phyloP scores from a whole-genome alignment of 2,329 filamentous ascomycete species.

The Alternaria ethzedia region DNA sequence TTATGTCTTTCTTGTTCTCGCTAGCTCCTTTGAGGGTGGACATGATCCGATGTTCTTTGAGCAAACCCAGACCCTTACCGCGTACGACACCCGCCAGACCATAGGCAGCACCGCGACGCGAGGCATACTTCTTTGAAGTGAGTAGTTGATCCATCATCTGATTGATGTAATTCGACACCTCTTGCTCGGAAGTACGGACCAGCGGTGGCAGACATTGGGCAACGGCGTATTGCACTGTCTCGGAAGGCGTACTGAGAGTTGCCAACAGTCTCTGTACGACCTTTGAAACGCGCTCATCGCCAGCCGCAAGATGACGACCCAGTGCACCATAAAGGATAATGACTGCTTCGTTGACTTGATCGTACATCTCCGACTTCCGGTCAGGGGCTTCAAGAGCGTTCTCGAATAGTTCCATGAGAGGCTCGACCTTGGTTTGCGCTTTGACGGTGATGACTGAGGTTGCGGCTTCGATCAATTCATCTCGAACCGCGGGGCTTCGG shows the following conservation, averaged over 20 bases:
- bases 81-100: slow-evolving; percentile 88
- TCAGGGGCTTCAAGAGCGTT: slow-evolving; percentile 84
- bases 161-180: slow-evolving; percentile 79
- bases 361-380: slow-evolving; percentile 78
- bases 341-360: slow-evolving; percentile 94
- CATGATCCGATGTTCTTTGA: slow-evolving; percentile 87
- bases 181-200: slow-evolving; percentile 79
- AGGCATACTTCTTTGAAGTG: slow-evolving; percentile 88
- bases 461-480: slow-evolving; percentile 91
- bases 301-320: slow-evolving; percentile 81
- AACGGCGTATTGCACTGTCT: slow-evolving; percentile 95
- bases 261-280: slow-evolving; percentile 86
- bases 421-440: slow-evolving; percentile 82
- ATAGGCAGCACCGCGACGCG: slow-evolving; percentile 90
- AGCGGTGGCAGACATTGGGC: slow-evolving; percentile 92
- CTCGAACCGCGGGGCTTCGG: slow-evolving; percentile 74
- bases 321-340: slow-evolving; percentile 97
- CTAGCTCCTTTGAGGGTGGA: slow-evolving; percentile 77
- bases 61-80: slow-evolving; percentile 81
- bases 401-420: slow-evolving; percentile 92
- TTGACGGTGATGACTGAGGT: slow-evolving; percentile 80
- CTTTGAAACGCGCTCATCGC: slow-evolving; percentile 85
- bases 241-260: slow-evolving; percentile 91
- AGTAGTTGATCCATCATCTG: slow-evolving; percentile 83
- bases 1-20: slow-evolving; percentile 94